Evolutionary conservation across 1,284 basidiomycete species (phyloP), one percentile per base, ranked within the genome.

Genomic region (Kalmanozyma brasiliensis): DNA sequence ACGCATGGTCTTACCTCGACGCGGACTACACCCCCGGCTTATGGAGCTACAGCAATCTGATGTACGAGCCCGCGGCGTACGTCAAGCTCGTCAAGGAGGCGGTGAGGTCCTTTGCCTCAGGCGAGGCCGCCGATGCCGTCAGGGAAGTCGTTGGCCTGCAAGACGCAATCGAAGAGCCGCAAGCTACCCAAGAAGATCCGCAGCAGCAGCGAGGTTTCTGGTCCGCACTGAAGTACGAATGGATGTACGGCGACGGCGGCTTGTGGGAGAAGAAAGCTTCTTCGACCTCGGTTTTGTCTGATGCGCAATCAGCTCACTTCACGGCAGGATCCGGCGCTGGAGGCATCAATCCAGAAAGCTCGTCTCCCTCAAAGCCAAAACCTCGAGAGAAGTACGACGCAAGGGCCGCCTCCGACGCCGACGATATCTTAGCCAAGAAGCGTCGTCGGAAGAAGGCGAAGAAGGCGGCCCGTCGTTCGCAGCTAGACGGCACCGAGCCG

Each of bases 211-310:
- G 29, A 22, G 44, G 56, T 8, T 73, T 67, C 30, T 73, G 65
- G 70, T 52, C 52, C 3, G 44, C 64, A 2, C 42, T 73, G 46
- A 68, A 62, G 41, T 20, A 49, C 37, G 70, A 68, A 48, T 73
- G 70, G 70, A 61, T 57, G 70, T 62, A 73, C 30, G 70, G 70
- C 30, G 60, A 73, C 29, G 70, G 60, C 11, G 68, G 68, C 3
- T 6, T 71, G 16, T 71, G 63, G 68, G 24, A 53, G 36, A 43
- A 48, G 26, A 49, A 37, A 7, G 26, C 56, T 16, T n/a, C 48
- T 9, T 6, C 43, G 8, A 8, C 43, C 5, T 17, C 38, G 8
- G 6, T 38, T 5, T 17, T 40, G 8, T 22, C 26, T 14, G 17
- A n/a, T n/a, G 20, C 35, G 35, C n/a, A 10, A 8, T 9, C 29